Evolutionary conservation across 1,139 yeast species (phyloP).

Genomic region (Suhomyces panamericanus): DNA sequence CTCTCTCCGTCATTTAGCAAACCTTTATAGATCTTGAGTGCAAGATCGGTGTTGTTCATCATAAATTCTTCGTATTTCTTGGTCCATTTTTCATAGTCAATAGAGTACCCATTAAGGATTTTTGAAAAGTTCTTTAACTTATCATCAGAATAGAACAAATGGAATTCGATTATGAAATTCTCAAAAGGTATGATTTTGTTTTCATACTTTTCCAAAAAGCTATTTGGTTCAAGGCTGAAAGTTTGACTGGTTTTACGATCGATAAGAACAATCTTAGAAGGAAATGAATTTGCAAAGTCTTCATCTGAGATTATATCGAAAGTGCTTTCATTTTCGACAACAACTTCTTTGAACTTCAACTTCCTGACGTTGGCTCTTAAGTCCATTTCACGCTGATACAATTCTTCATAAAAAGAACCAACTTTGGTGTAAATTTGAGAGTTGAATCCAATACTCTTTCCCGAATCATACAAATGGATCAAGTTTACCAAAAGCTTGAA

Average conservation of each 20-base stretch:
- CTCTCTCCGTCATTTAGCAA: slow-evolving; percentile 59
- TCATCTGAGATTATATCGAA: slow-evolving; percentile 53
- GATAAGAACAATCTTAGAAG: slow-evolving; percentile 50
- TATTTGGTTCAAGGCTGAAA: slow-evolving; percentile 46
- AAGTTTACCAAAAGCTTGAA: slow-evolving; percentile 49
- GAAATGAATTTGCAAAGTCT: slow-evolving; percentile 48
- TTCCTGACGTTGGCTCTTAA: slow-evolving; percentile 39
- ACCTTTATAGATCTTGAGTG: slow-evolving; percentile 46
- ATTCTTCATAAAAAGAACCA: slow-evolving; percentile 30
- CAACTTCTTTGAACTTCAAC: slow-evolving; percentile 34
- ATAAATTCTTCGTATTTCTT: slow-evolving; percentile 43
- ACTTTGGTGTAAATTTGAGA: slow-evolving; percentile 32
- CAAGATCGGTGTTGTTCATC: slow-evolving; percentile 43
- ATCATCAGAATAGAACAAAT: slow-evolving; percentile 53
- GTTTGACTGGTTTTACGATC: slow-evolving; percentile 27
- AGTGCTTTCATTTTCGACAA: slow-evolving; percentile 27
- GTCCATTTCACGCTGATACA: slow-evolving; percentile 42
- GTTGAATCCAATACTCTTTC: slow-evolving; percentile 29
- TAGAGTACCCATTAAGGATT: slow-evolving; percentile 37
- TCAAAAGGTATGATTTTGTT: slow-evolving; percentile 18
- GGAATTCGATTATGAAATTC: slow-evolving; percentile 40
- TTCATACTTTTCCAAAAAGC: slow-evolving; percentile 35
- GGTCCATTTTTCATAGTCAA: slow-evolving; percentile 56
- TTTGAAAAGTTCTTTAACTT: slow-evolving; percentile 40
- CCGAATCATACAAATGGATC: slow-evolving; percentile 42